Base-by-base conservation (phyloP, 2,329 filamentous ascomycete genomes). In the Eurotiales sp. region DNA sequence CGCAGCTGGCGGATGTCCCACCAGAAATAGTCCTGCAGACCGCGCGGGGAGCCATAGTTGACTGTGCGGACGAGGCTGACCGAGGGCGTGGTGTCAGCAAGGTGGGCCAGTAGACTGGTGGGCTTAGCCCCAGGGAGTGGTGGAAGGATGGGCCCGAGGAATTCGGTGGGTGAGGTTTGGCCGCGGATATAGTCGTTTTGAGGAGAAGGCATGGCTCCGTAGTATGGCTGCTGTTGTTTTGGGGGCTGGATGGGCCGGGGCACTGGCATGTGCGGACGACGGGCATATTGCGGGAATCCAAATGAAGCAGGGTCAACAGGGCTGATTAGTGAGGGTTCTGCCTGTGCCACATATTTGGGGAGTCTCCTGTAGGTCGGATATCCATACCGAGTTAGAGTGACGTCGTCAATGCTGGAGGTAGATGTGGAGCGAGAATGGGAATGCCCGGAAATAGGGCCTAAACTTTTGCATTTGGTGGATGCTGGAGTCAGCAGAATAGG, bases 1-100 rank as follows among this genome's bases (percentile, higher is more conserved):
- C 88, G 84, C 58, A 96, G 77, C 66, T 95, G 92, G 59, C 92
- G 87, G 53, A 95, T 81, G 64, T 97, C 92, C 88, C 90, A 96
- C 92, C 92, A 97, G 70, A 92, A 96, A 74, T 95, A 85, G 68
- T 86, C 89, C 61, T 86, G 70, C 78, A 81, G 63, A 78, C 84
- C 67, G 83, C 87, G 57, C 77, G 82, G 62, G 77, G 76, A 57
- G 72, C 84, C 66, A 65, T 86, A 85, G 54, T 86, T 88, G 59
- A 92, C 82, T 59, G 86, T 87, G 63, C 86, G 86, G 32, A 95
- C 89, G 29, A 96, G 77, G 36, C 86, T 86, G 15, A 91, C 87
- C 19, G 89, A 85, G 17, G 91, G 90, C 64, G 95, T 96, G 54
- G 87, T 73, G 0, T 80, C 77, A 2, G 87, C 90, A 43, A 97